Base-by-base conservation (phyloP, 2,329 filamentous ascomycete genomes). In the Domatiomyces globalis region DNA sequence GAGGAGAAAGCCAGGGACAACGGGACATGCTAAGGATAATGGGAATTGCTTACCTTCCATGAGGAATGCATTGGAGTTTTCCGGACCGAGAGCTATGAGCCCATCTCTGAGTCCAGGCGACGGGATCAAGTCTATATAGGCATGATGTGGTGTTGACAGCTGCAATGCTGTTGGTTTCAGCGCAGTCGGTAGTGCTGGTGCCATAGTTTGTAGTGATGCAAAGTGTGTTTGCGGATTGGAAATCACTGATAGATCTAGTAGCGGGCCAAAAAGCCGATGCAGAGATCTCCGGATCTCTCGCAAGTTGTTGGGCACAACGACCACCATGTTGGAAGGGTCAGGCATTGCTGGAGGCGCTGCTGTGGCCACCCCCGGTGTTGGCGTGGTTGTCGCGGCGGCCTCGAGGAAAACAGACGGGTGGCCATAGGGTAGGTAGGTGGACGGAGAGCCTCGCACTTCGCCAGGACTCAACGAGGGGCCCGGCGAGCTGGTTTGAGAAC, bases 61-160 rank as follows among this genome's bases (percentile, higher is more conserved):
- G 44, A 70, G 56, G 51, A 71, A 71, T 18, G 60, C 60, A 45
- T 64, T 63, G 27, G 66, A 65, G 33, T 67, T 63, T n/a, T 67
- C 66, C 2, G 60, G 49, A 1, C 62, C 63, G 5, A 68, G 61
- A 15, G 56, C 59, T 52, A 71, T 63, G 5, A 71, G 58, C 4
- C 63, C 60, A 46, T 71, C 66, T 45, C 69, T 63, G n/a, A 71
- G 59, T 5, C 58, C 54, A 4, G 66, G 67, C 6, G 68, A 70
- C 9, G 69, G 67, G 17, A 71, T 62, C 61, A 70, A 61, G 54
- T 71, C 69, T 50, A 71, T 69, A 49, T 66, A 69, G 48, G 64
- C 67, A 55, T 67, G 68, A 51, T 71, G 69, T 15, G 67, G 63
- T 2, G 63, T 69, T 20, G 64, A 62, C 5, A 71, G 63, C 51